Conservation (phyloP, 2,329 filamentous ascomycete genomes). For the Fusarium praegraminearum region DNA sequence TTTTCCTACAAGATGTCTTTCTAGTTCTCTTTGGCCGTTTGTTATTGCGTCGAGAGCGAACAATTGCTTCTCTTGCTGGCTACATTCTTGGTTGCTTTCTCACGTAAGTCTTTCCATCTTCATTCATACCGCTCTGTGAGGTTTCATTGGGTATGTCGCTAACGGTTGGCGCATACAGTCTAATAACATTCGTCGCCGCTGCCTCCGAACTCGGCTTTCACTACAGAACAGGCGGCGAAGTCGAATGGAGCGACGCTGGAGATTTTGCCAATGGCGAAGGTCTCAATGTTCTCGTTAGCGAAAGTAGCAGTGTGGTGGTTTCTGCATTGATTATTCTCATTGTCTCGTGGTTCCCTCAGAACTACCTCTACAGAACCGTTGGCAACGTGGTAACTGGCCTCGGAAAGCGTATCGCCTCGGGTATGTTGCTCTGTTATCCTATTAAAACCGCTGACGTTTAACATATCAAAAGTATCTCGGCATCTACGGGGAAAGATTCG, state of each 20-base stretch:
- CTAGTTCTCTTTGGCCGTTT: constrained; percentile 42
- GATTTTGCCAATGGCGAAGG: constrained; percentile 48
- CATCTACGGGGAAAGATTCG: constrained; percentile 33
- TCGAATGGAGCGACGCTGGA: constrained; percentile 50
- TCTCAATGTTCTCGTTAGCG: constrained; percentile 49
- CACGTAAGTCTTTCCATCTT: constrained; percentile 31
- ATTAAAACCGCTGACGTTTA: constrained; percentile 3
- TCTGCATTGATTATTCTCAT: constrained; percentile 41
- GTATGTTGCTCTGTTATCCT: constrained; percentile 32
- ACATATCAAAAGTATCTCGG: constrained; percentile 26
- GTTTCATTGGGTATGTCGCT: constrained; percentile 3
- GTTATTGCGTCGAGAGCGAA: constrained; percentile 43
- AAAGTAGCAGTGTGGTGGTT: constrained; percentile 42
- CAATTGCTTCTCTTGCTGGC: constrained; percentile 36
- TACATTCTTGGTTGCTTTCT: constrained; percentile 40
- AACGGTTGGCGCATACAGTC: constrained; percentile 31
- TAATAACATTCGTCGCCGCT: constrained; percentile 47
- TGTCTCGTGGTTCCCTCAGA: constrained; percentile 42
- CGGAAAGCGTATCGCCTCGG: constrained; percentile 36
- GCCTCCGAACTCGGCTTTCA: constrained; percentile 51
- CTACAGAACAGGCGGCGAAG: constrained; percentile 49
- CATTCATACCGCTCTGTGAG: background rate
- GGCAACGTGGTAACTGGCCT: constrained; percentile 36
- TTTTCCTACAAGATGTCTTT: constrained; percentile 46
- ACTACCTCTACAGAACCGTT: constrained; percentile 39